Base-by-base conservation (phyloP, 116 monocot genomes). In the Phalaenopsis hybrid region DNA sequence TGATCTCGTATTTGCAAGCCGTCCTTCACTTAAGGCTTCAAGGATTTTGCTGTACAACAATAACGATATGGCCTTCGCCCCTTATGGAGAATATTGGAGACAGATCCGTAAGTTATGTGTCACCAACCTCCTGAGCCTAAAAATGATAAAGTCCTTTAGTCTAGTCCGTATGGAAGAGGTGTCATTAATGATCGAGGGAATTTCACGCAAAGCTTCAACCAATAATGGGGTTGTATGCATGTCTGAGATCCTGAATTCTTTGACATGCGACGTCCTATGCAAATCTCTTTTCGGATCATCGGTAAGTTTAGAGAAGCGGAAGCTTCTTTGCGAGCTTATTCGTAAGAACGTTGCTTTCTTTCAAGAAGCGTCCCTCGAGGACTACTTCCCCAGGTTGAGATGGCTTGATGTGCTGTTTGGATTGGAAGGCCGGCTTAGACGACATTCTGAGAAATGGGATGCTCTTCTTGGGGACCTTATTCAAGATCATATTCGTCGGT, bases 391-490 rank as follows among this genome's bases (percentile, higher is more conserved):
- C 0, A 18, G 77, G 65, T 48, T 82, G 16, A 34, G 61, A 9
- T 82, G 82, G 82, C 4, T 82, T 6, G 82, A 82, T 82, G 0
- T 2, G 33, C 10, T 82, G 3, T 65, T 46, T 15, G 82, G 82
- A 6, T 13, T 82, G 65, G 33, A 82, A 76, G 20, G 46, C 3
- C 77, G 49, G 78, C 44, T 79, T 57, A 70, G 74, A n/a, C 61
- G 73, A 55, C 44, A 51, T 10, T 28, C 48, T 25, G 15, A 33
- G 7, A 70, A 59, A 8, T 31, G 79, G 57, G 84, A 87, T 75
- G 31, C 45, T 10, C 81, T 84, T 33, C 10, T 84, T 7, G 83
- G 80, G 18, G 59, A 51, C 28, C 43, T 84, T 23, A 1, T 87
- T 20, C 78, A 83, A 8, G 84, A 84, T 6, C 87, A 78, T 23